A percentile compares a stretch with the other conserved stretches of the same genome.
Evolutionary conservation across 2,329 filamentous ascomycete genomes (phyloP).

Genomic region (Onygenales sp.): DNA sequence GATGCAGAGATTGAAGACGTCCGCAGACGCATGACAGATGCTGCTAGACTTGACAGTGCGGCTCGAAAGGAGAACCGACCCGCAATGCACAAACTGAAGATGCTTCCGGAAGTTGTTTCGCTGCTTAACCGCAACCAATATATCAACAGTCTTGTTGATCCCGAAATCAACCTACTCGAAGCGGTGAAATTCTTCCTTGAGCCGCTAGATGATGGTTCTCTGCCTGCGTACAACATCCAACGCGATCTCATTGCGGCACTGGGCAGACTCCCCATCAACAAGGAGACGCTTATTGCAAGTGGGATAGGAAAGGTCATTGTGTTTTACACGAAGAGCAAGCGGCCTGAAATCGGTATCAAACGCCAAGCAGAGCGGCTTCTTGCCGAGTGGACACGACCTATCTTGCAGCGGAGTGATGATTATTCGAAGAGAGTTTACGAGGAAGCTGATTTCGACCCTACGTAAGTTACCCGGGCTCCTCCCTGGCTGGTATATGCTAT

Average conservation of each 20-base stretch:
- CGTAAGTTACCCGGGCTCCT: constrained; percentile 21
- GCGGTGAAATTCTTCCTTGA: constrained; percentile 96
- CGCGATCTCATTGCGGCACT: constrained; percentile 82
- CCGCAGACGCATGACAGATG: constrained; percentile 81
- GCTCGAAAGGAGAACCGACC: constrained; percentile 71
- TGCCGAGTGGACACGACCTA: constrained; percentile 90
- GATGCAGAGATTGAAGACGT: constrained; percentile 84
- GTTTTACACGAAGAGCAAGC: constrained; percentile 94
- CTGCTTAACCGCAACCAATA: constrained; percentile 79
- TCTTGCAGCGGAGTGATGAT: constrained; percentile 86
- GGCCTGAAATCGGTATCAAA: constrained; percentile 80
- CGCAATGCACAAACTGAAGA: constrained; percentile 84
- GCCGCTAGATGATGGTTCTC: constrained; percentile 82
- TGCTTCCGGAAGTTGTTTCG: constrained; percentile 81
- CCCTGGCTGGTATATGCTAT: constrained; percentile 2
- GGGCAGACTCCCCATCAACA: constrained; percentile 73
- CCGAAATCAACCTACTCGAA: constrained; percentile 89
- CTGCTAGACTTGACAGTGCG: constrained; percentile 75
- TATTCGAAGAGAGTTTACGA: constrained; percentile 71
- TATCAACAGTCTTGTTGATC: constrained; percentile 77
- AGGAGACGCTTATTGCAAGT: constrained; percentile 79
- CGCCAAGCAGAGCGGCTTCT: constrained; percentile 86
- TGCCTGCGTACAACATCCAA: constrained; percentile 96
- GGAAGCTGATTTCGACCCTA: constrained; percentile 51
- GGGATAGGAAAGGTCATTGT: constrained; percentile 93